These are phyloP conservation scores for Ramaria rubella DNA, from an alignment of 768 basidiomycete genomes.

Conservation along the genomic window DNA sequence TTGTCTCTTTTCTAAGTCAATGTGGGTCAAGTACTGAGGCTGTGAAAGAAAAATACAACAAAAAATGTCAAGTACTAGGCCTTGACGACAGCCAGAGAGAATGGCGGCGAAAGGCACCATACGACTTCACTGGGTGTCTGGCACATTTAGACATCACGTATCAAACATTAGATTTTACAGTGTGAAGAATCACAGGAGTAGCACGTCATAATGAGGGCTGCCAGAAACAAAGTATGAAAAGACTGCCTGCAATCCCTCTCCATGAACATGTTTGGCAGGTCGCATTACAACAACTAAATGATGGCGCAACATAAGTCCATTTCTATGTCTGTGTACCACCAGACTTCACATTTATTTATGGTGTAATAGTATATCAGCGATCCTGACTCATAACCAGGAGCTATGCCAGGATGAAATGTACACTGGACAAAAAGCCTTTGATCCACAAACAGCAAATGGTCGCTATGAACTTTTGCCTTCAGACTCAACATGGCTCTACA, in stretches of 20 bases:
- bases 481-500: slow-evolving; percentile 18
- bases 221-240: not conserved
- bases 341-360: too few species aligned
- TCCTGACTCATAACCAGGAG: too few species aligned
- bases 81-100: not conserved
- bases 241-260: slow-evolving; percentile 25
- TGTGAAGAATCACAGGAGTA: not conserved
- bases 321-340: too few species aligned
- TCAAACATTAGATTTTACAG: not conserved
- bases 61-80: too few species aligned
- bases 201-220: not conserved
- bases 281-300: not conserved
- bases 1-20: too few species aligned
- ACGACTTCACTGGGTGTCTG: slow-evolving; percentile 1
- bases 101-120: not conserved
- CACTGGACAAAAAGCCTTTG: not conserved
- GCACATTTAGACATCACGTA: not conserved
- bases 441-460: not conserved
- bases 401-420: not conserved
- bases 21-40: too few species aligned
- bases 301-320: not conserved
- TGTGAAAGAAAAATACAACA: too few species aligned
- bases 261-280: slow-evolving; percentile 27
- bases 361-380: too few species aligned
- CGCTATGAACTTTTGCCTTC: slow-evolving; percentile 14